Conservation (phyloP, 768 basidiomycete species). For the Agaricus subrufescens region DNA sequence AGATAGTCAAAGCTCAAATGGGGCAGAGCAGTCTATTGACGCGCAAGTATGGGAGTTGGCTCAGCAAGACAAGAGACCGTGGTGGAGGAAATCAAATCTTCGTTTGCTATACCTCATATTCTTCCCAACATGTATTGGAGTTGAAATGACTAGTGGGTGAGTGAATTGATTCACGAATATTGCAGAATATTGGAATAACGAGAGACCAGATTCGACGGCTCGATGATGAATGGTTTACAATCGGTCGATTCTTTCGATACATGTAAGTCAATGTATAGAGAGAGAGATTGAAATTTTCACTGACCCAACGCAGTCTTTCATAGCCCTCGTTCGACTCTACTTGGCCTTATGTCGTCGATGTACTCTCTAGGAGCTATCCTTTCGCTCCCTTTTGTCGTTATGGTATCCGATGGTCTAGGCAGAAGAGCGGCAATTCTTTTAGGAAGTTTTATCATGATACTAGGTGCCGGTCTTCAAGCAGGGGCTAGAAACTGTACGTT, state of each 20-base stretch:
- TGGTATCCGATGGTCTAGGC: slow-evolving; percentile 46
- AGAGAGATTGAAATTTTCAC: neutral
- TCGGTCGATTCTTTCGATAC: slow-evolving; percentile 52
- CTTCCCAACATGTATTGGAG: slow-evolving; percentile 56
- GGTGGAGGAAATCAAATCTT: slow-evolving; percentile 61
- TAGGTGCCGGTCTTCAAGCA: slow-evolving; percentile 42
- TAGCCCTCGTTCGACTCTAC: slow-evolving; percentile 45
- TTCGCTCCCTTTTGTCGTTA: slow-evolving; percentile 49
- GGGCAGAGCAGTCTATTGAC: slow-evolving; percentile 12
- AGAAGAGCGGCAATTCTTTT: slow-evolving; percentile 46
- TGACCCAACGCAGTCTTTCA: slow-evolving; percentile 38
- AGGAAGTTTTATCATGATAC: slow-evolving; percentile 46
- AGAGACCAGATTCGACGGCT: slow-evolving; percentile 44
- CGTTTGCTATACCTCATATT: slow-evolving; percentile 50
- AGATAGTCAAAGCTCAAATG: slow-evolving; percentile 10
- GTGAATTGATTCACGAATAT: slow-evolving; percentile 11
- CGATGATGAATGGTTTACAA: slow-evolving; percentile 62
- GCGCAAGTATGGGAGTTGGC: slow-evolving; percentile 38
- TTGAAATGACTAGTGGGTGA: slow-evolving; percentile 59
- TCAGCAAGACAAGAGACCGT: slow-evolving; percentile 46
- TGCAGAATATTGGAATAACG: neutral
- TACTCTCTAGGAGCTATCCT: slow-evolving; percentile 58
- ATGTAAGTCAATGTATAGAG: slow-evolving; percentile 29
- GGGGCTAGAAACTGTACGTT: slow-evolving; percentile 44
- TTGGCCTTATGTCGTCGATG: slow-evolving; percentile 54